These are phyloP conservation scores for Cyanidium caldarium DNA, from an alignment of 23 red algal genomes.

Conservation along the genomic window DNA sequence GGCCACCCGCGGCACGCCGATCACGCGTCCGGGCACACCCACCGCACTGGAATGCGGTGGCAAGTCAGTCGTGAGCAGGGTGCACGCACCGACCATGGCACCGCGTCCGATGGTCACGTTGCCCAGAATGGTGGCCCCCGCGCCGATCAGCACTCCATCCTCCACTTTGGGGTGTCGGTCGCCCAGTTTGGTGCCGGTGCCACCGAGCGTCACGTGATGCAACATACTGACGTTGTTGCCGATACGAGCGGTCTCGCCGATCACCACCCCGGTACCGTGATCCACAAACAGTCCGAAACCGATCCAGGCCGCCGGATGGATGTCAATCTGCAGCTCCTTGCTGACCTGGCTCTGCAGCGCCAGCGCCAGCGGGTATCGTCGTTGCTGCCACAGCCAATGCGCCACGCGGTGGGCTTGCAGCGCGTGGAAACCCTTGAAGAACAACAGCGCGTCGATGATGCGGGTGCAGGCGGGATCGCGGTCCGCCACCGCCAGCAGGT, in stretches of 20 bases:
- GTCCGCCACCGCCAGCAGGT: constrained; percentile 81
- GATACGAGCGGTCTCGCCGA: constrained; percentile 85
- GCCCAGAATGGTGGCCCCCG: constrained; percentile 81
- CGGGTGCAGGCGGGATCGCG: constrained; percentile 75
- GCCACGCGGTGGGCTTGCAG: constrained; percentile 73
- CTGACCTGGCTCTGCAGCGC: constrained; percentile 66
- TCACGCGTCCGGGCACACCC: constrained; percentile 59
- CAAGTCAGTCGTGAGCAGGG: constrained; percentile 59
- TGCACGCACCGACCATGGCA: constrained; percentile 65
- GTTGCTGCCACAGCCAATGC: constrained; percentile 56
- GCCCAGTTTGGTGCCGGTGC: constrained; percentile 58
- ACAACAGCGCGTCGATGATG: constrained; percentile 65
- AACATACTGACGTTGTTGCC: constrained; percentile 64
- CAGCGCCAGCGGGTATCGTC: constrained; percentile 43
- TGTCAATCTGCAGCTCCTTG: constrained; percentile 90
- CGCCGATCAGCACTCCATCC: constrained; percentile 78
- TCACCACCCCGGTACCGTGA: constrained; percentile 89
- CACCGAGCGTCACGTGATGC: constrained; percentile 91
- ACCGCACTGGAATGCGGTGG: constrained; percentile 50
- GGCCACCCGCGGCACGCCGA: constrained; percentile 1
- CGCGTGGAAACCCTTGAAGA: constrained; percentile 97
- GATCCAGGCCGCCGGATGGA: constrained; percentile 70
- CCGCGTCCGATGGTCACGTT: constrained; percentile 54
- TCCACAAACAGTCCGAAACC: constrained; percentile 67
- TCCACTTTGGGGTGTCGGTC: constrained; percentile 68